Evolutionary conservation across 2,329 filamentous ascomycete genomes (phyloP).

Genomic region (Aspergillus transmontanensis): DNA sequence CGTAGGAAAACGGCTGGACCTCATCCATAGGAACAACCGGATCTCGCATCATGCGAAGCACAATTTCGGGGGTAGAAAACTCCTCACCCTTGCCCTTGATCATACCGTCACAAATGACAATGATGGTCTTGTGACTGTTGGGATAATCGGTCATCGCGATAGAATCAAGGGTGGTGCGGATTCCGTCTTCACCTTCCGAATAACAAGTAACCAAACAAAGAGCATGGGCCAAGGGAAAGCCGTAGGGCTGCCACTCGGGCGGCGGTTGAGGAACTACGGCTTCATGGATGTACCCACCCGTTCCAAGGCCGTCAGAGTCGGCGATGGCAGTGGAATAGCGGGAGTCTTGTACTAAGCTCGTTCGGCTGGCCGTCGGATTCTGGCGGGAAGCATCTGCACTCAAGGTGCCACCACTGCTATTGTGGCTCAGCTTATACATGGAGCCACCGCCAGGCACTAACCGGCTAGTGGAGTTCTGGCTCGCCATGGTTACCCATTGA

Average conservation of each 20-base stretch:
- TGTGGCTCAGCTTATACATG: conserved; percentile 66
- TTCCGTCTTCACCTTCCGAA: conserved; percentile 89
- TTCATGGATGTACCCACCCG: conserved; percentile 94
- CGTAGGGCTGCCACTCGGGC: conserved; percentile 95
- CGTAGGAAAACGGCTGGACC: conserved; percentile 89
- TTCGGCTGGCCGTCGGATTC: conserved; percentile 45
- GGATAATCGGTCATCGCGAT: conserved; percentile 98
- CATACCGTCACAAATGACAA: conserved; percentile 95
- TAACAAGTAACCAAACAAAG: conserved; percentile 97
- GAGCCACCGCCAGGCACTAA: conserved; percentile 63
- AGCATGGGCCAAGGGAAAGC: conserved; percentile 88
- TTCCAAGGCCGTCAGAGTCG: conserved; percentile 72
- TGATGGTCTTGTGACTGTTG: conserved; percentile 96
- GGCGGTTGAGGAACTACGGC: conserved; percentile 94
- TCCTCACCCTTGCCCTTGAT: conserved; percentile 94
- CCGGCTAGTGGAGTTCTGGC: conserved; percentile 75
- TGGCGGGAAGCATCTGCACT: conserved; percentile 47
- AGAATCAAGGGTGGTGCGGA: conserved; percentile 92
- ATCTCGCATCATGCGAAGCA: conserved; percentile 92
- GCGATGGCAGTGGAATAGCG: conserved; percentile 58
- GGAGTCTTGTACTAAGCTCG: conserved; percentile 64
- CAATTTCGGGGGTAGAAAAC: conserved; percentile 85
- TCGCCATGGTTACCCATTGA: conserved; percentile 91
- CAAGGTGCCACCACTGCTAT: conserved; percentile 60
- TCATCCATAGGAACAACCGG: conserved; percentile 77